Percentiles rank a stretch among this genome's conserved stretches.
These are phyloP conservation scores for Fusarium keratoplasticum DNA, from an alignment of 2,329 filamentous ascomycete species.

Conservation along the genomic window DNA sequence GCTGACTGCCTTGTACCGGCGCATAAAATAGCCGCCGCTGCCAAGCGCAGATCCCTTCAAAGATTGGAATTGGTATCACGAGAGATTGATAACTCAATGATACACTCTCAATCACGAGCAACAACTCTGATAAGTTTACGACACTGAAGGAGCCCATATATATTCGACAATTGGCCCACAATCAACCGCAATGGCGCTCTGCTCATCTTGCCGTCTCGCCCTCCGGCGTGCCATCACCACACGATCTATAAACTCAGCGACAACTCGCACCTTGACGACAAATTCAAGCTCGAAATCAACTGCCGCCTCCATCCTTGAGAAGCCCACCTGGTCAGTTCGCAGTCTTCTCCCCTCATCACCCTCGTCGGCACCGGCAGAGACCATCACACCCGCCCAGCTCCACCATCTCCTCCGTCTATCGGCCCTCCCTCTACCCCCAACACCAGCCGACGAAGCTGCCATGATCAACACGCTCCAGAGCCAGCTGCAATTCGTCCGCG, in stretches of 20 bases:
- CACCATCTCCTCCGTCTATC: constrained; percentile 90
- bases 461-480: constrained; percentile 82
- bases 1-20: constrained; percentile 1
- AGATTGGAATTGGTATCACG: not conserved
- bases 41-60: not conserved
- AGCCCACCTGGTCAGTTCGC: constrained; percentile 85
- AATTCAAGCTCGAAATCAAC: constrained; percentile 20
- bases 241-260: not conserved
- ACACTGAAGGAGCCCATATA: not conserved
- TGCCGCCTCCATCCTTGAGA: constrained; percentile 65
- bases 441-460: constrained; percentile 69
- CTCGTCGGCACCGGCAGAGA: constrained; percentile 47
- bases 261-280: constrained; percentile 12
- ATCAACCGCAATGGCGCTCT: constrained; percentile 45
- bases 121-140: not conserved
- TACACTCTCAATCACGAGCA: not conserved
- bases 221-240: constrained; percentile 36
- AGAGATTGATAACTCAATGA: not conserved
- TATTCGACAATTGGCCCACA: not conserved
- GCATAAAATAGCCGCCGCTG: not conserved
- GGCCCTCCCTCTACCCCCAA: constrained; percentile 80
- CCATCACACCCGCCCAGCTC: constrained; percentile 75
- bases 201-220: constrained; percentile 46
- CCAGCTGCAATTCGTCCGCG: constrained; percentile 91
- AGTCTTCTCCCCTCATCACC: constrained; percentile 71